A percentile compares a stretch with the other conserved stretches of the same genome.
phyloP scores from a whole-genome alignment of 805 yeast species.

The Candida methanosorbosa region DNA sequence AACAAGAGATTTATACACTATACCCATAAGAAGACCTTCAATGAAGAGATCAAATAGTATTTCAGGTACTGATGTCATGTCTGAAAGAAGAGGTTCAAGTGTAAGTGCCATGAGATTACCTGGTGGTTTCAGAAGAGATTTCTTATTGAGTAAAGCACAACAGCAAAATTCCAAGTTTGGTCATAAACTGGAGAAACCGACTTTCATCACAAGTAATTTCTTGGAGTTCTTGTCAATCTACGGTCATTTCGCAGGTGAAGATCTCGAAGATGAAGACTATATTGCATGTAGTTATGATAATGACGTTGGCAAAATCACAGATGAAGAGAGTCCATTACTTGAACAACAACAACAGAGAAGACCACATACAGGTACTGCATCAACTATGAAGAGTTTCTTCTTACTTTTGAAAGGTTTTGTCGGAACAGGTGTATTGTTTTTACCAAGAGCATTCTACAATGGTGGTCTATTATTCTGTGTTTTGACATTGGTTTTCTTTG shows the following conservation, averaged over 20 bases:
- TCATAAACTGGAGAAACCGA: conserved; percentile 23
- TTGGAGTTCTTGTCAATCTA: conserved; percentile 69
- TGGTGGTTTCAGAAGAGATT: conserved; percentile 77
- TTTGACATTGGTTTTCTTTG: conserved; percentile 46
- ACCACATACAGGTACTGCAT: conserved; percentile 51
- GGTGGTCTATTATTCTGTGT: conserved; percentile 64
- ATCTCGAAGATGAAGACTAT: conserved; percentile 59
- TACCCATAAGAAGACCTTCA: conserved; percentile 8
- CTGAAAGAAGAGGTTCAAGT: conserved; percentile 46
- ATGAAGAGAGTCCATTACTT: conserved; percentile 30
- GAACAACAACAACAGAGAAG: conserved; percentile 10
- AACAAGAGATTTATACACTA: conserved; percentile 36
- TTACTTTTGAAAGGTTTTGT: conserved; percentile 65
- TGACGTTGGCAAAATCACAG: conserved; percentile 14
- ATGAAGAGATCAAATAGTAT: conserved; percentile 20
- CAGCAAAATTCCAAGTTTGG: conserved; percentile 16
- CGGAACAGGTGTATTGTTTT: conserved; percentile 67
- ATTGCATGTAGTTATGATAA: conserved; percentile 39
- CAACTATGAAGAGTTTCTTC: conserved; percentile 65
- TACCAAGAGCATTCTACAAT: conserved; percentile 62
- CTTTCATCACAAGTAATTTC: conserved; percentile 60
- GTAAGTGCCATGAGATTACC: conserved; percentile 71
- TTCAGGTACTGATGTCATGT: conserved; percentile 16
- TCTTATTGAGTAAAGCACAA: conserved; percentile 27
- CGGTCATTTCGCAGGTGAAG: conserved; percentile 85